Percentiles rank a stretch among this genome's conserved stretches.
phyloP scores from a whole-genome alignment of 2,329 filamentous ascomycete species.

The Diaporthe amygdali region DNA sequence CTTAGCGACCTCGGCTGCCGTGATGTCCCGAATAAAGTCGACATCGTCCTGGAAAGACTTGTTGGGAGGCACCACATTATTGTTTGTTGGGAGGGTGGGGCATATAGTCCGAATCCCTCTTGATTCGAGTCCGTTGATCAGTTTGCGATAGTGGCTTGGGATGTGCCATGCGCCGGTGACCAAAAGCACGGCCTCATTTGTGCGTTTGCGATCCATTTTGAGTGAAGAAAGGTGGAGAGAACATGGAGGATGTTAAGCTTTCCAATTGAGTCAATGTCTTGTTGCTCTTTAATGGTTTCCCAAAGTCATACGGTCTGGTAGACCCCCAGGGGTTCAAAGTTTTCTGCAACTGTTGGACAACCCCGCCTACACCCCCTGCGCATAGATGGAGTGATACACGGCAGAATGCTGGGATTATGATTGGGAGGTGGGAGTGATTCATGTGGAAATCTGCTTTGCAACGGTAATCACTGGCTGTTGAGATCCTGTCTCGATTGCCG shows the following conservation, averaged over 20 bases:
- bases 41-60: slow-evolving; percentile 27
- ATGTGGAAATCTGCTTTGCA: slow-evolving; percentile 15
- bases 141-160: slow-evolving; percentile 25
- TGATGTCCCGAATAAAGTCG: slow-evolving; percentile 4
- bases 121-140: slow-evolving; percentile 19
- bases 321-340: neutral
- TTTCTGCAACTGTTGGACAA: slow-evolving; percentile 2
- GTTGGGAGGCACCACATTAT: slow-evolving; percentile 27
- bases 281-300: neutral
- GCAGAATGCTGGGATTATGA: neutral
- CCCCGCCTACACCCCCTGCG: neutral
- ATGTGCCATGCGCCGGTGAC: slow-evolving; percentile 29
- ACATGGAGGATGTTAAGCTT: neutral
- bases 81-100: slow-evolving; percentile 27
- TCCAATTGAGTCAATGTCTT: neutral
- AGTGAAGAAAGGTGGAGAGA: neutral
- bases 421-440: slow-evolving; percentile 12
- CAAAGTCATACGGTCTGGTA: neutral
- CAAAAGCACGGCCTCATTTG: slow-evolving; percentile 23
- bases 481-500: slow-evolving; percentile 16
- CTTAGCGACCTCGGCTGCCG: slow-evolving; percentile 7
- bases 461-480: slow-evolving; percentile 11
- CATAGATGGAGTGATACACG: slow-evolving; percentile 11
- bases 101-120: slow-evolving; percentile 25
- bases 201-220: slow-evolving; percentile 7